Evolutionary conservation across 2,329 filamentous ascomycete species (phyloP).

Genomic region (Pyrenophora seminiperda): DNA sequence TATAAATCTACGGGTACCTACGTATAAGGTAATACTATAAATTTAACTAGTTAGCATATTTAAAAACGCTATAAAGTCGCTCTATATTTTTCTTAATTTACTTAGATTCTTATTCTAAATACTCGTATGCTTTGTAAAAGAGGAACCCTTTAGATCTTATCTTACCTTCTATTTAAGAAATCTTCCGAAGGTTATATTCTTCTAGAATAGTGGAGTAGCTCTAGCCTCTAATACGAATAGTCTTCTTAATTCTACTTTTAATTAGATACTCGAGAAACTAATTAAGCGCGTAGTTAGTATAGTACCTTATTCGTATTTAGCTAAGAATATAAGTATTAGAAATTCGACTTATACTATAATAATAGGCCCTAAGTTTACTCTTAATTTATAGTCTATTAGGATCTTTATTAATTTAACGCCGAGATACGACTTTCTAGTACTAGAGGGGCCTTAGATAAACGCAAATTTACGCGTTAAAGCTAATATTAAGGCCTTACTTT

Average conservation of each 20-base stretch:
- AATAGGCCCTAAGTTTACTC: constrained; percentile 52
- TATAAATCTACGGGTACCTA: constrained; percentile 21
- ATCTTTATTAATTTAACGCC: constrained; percentile 64
- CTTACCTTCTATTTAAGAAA: constrained; percentile 24
- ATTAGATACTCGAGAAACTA: constrained; percentile 66
- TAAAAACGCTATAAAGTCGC: no score
- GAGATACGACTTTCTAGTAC: constrained; percentile 70
- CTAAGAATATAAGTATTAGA: no score
- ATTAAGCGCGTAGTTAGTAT: constrained; percentile 61
- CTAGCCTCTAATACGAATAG: constrained; percentile 66
- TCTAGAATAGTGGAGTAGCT: constrained; percentile 61
- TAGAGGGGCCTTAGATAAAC: constrained; percentile 72
- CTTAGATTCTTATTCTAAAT: constrained; percentile 20
- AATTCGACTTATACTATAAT: no score
- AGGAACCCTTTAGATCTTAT: constrained; percentile 25
- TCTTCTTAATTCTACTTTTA: constrained; percentile 53
- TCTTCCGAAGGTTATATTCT: constrained; percentile 54
- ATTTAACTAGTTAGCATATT: no score
- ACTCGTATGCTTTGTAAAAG: constrained; percentile 19
- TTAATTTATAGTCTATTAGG: constrained; percentile 53
- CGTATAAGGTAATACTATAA: no score
- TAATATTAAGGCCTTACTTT: constrained; percentile 58
- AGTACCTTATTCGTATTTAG: no score
- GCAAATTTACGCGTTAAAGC: constrained; percentile 61
- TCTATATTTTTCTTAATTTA: constrained; percentile 8